Evolutionary conservation across 257 asterid genomes (phyloP).

Genomic region (Mitragyna speciosa): DNA sequence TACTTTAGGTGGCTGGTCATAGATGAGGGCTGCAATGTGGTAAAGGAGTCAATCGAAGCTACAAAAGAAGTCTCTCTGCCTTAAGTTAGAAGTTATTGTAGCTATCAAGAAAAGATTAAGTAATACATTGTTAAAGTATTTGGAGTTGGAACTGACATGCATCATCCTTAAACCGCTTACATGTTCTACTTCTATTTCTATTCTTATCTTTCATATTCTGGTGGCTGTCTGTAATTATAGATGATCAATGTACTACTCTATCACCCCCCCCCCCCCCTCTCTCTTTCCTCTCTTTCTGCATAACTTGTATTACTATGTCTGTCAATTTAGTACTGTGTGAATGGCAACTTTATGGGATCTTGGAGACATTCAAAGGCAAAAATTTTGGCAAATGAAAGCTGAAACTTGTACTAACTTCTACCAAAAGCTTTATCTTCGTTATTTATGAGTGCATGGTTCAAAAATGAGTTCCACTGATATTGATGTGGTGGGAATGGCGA

Average conservation of each 20-base stretch:
- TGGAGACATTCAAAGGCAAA: not conserved
- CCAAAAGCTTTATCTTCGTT: not conserved
- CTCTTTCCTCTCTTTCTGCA: not conserved
- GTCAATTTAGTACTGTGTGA: not conserved
- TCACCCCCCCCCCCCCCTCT: not conserved
- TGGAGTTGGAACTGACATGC: not conserved
- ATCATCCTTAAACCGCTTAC: not conserved
- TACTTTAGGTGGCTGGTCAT: not conserved
- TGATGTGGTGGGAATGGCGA: not conserved
- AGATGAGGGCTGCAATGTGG: not conserved
- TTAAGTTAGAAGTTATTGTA: not conserved
- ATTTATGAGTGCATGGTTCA: not conserved
- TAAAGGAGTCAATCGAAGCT: no score
- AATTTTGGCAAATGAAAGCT: not conserved
- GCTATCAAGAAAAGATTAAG: not conserved
- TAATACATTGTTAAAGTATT: not conserved
- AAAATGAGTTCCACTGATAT: not conserved
- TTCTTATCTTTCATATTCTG: not conserved
- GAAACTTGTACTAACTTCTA: not conserved
- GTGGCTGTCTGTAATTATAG: not conserved
- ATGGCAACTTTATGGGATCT: not conserved
- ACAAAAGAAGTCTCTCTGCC: not conserved
- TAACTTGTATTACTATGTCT: not conserved
- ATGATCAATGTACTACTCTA: not conserved
- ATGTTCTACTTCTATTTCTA: not conserved